Conservation (phyloP, 257 asterid species). For the Gynochthodes officinalis region DNA sequence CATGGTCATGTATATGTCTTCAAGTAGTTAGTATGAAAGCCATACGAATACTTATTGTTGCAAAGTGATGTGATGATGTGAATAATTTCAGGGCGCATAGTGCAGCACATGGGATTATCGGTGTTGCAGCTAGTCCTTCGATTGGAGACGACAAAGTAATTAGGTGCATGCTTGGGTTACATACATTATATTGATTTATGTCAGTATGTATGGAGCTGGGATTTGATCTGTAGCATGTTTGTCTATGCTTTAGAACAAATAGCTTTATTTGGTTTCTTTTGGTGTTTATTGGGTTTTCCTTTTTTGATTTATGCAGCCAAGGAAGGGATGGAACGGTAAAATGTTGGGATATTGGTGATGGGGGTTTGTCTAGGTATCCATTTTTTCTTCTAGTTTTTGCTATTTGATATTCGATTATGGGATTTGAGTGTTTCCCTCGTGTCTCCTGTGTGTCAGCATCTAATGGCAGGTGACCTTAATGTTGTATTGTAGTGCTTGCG, state of each 20-base stretch:
- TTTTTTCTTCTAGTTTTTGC: conserved; percentile 1
- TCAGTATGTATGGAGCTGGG: not conserved
- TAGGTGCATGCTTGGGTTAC: conserved; percentile 29
- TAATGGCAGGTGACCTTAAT: not conserved
- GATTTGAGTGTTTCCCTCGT: not conserved
- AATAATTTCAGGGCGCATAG: conserved; percentile 56
- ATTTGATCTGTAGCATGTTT: not conserved
- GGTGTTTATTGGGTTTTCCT: conserved; percentile 7
- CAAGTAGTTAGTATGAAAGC: not conserved
- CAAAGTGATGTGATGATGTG: conserved; percentile 6
- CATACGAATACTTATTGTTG: not conserved
- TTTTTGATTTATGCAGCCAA: conserved; percentile 39
- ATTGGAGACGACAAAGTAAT: conserved; percentile 57
- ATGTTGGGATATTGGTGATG: conserved; percentile 81
- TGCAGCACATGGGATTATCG: conserved; percentile 85
- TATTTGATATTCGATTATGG: not conserved
- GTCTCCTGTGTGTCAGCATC: not conserved
- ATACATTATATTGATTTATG: not conserved
- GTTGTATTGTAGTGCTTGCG: not conserved
- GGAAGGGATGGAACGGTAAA: conserved; percentile 92
- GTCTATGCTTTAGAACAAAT: not conserved
- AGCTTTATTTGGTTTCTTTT: conserved; percentile 5
- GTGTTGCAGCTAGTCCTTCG: conserved; percentile 48
- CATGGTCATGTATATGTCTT: not conserved
- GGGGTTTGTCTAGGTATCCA: conserved; percentile 50